phyloP scores from a whole-genome alignment of 768 basidiomycete species.

The Multifurca ochricompacta region DNA sequence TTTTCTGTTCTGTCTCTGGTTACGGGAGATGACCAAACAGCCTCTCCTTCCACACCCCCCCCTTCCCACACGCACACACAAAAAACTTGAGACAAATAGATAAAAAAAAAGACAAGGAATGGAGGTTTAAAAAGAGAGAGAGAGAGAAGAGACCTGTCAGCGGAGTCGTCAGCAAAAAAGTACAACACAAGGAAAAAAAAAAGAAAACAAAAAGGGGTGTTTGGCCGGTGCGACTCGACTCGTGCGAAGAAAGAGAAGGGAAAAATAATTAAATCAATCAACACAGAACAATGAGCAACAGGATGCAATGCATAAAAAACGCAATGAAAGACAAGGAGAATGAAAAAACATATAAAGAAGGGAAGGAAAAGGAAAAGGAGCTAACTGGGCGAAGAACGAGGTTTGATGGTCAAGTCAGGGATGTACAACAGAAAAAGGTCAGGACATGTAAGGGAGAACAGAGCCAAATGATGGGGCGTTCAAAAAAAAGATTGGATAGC shows the following conservation, averaged over 20 bases:
- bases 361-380: no score
- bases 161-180: constrained; percentile 10
- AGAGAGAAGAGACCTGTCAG: neutral
- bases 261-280: neutral
- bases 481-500: no score
- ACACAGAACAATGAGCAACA: neutral
- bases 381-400: no score
- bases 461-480: no score
- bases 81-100: neutral
- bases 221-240: constrained; percentile 1
- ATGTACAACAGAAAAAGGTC: no score
- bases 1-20: no score
- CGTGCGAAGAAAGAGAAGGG: neutral
- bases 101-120: neutral
- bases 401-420: no score
- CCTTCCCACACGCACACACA: neutral
- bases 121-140: neutral
- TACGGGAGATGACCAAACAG: no score
- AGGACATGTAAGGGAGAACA: no score
- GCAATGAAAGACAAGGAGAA: neutral
- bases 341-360: neutral
- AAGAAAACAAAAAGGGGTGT: neutral
- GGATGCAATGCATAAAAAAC: neutral
- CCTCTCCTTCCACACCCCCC: constrained; percentile 1
- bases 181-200: constrained; percentile 6